These are phyloP conservation scores for Mortierella sp. DNA, from an alignment of 371 early-diverging fungal genomes.

Conservation along the genomic window DNA sequence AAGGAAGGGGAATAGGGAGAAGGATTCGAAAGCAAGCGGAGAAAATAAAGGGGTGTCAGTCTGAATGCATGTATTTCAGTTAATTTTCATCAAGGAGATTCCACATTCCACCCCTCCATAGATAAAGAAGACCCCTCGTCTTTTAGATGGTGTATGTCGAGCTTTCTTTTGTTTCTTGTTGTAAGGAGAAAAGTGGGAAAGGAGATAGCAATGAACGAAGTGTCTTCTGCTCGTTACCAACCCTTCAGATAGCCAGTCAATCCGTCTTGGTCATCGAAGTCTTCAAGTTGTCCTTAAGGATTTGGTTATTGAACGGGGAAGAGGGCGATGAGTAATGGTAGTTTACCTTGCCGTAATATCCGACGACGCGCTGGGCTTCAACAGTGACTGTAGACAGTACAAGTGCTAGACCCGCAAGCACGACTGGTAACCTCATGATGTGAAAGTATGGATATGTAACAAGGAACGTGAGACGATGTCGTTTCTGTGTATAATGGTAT, in stretches of 20 bases:
- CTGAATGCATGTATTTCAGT: neutral
- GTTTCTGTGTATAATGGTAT: neutral
- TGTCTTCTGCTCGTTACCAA: neutral
- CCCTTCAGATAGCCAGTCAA: neutral
- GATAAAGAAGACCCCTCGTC: neutral
- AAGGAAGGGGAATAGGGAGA: neutral
- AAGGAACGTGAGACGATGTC: neutral
- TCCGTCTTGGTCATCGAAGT: neutral
- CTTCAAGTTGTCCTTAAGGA: neutral
- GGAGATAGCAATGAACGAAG: no score
- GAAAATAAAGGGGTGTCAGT: neutral
- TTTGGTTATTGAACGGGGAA: neutral
- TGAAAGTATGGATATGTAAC: neutral
- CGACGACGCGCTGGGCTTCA: slow-evolving; percentile 51
- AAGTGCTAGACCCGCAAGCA: slow-evolving; percentile 38
- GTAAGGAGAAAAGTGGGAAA: no score
- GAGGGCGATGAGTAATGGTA: no score
- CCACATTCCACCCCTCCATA: slow-evolving; percentile 23
- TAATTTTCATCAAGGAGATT: slow-evolving; percentile 4
- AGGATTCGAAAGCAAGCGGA: neutral
- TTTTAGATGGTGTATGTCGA: neutral
- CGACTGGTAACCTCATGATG: slow-evolving; percentile 35
- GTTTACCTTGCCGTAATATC: slow-evolving; percentile 57
- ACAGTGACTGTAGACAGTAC: slow-evolving; percentile 25
- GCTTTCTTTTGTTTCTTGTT: neutral